Conservation (phyloP, 192 early-diverging fungal genomes). For the Backusella tuberculispora region DNA sequence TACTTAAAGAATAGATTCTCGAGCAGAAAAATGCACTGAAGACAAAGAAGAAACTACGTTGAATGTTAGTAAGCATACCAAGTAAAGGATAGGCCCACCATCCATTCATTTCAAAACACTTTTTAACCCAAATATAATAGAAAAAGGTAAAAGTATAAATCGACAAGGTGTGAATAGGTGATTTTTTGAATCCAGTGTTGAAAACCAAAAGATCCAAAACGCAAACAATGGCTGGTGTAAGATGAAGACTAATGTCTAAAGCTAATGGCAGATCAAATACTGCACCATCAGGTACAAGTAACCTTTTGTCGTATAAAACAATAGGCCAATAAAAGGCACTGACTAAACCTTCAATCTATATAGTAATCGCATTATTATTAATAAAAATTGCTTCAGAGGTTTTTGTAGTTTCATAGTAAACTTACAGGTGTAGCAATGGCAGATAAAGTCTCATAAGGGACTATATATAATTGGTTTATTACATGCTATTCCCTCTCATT, state of each 20-base stretch:
- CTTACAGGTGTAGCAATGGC: constrained; percentile 36
- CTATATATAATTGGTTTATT: background rate
- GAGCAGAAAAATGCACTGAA: constrained; percentile 28
- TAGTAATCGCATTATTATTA: background rate
- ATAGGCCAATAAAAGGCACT: constrained; percentile 40
- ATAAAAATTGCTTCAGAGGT: too few relatives aligned
- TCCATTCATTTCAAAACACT: constrained; percentile 34
- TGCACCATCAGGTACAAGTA: constrained; percentile 24
- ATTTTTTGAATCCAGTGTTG: constrained; percentile 31
- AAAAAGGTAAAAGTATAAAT: constrained; percentile 32
- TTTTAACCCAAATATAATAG: constrained; percentile 34
- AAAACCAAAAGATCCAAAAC: constrained; percentile 35
- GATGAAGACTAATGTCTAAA: constrained; percentile 33
- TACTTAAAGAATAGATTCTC: constrained; percentile 36
- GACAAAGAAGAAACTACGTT: constrained; percentile 23
- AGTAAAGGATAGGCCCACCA: constrained; percentile 41
- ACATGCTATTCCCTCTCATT: background rate
- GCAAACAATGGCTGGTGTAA: constrained; percentile 30
- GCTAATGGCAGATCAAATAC: constrained; percentile 20
- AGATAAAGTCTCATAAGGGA: constrained; percentile 15
- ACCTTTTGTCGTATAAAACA: constrained; percentile 23
- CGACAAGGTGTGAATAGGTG: constrained; percentile 16
- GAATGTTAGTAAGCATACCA: constrained; percentile 8
- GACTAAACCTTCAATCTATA: constrained; percentile 39
- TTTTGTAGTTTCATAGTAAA: background rate